Percentiles rank a stretch among this genome's conserved stretches.
phyloP scores from a whole-genome alignment of 139 green algal species.

The Haematococcus sp. region DNA sequence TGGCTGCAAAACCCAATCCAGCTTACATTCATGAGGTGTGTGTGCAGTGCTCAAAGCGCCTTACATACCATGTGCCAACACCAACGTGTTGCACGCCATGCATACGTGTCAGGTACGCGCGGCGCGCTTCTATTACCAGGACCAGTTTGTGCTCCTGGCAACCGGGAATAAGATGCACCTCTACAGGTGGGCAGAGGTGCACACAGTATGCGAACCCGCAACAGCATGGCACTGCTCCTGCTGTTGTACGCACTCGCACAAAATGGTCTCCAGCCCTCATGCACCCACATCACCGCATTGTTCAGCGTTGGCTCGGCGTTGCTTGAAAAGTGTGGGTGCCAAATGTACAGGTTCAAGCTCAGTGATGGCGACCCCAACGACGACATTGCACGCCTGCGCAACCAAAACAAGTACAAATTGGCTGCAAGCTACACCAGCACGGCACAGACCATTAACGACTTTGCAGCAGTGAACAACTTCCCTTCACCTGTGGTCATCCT shows the following conservation, averaged over 20 bases:
- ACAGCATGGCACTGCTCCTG: background rate
- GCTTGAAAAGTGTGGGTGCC: too few species aligned
- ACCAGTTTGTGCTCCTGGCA: conserved; percentile 50
- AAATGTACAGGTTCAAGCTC: conserved; percentile 44
- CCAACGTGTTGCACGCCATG: too few species aligned
- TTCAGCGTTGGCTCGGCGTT: background rate
- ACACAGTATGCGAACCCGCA: background rate
- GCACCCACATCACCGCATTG: background rate
- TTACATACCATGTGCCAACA: too few species aligned
- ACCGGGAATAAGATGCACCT: conserved; percentile 53
- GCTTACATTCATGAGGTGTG: conserved; percentile 24
- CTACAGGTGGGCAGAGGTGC: conserved; percentile 34
- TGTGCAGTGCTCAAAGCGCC: background rate
- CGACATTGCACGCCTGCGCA: conserved; percentile 50
- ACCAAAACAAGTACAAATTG: conserved; percentile 40
- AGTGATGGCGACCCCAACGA: conserved; percentile 30
- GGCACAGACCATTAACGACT: conserved; percentile 28
- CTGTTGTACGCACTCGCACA: background rate
- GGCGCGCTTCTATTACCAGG: conserved; percentile 54
- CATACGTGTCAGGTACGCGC: conserved; percentile 40
- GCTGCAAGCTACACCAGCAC: conserved; percentile 25
- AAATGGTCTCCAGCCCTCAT: background rate
- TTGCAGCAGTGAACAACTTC: conserved; percentile 44
- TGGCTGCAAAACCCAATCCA: conserved; percentile 19
- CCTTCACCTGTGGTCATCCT: conserved; percentile 46